Base-by-base conservation (phyloP, 352 stramenopile genomes). In the Plasmopara halstedii region DNA sequence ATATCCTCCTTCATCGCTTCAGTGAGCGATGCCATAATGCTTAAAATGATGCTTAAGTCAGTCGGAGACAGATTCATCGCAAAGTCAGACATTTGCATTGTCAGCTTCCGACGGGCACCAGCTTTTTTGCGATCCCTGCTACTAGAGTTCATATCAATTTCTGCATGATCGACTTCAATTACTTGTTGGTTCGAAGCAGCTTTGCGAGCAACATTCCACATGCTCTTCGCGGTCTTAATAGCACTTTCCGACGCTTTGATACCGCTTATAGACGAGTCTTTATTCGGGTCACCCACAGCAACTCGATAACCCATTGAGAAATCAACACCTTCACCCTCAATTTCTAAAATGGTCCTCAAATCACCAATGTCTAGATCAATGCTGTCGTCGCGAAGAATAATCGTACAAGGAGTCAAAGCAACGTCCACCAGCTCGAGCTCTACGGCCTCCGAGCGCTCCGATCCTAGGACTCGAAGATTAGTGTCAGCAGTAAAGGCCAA, bases 301-400 rank as follows among this genome's bases (percentile, higher is more conserved):
- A 94, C 46, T 45, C 68, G 66, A 53, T 94, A 94, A 6, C 71
- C 71, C 23, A 94, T 52, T 37, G 83, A 63, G 21, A 94, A 51
- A 50, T 94, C 83, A 18, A 91, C 78, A 9, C 83, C 83, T 67
- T 92, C 83, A 40, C 83, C 83, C 63, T 94, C 83, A 14, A 94
- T 64, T 36, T 94, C 83, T 50, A 94, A 34, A 35, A 94, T 89
- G 31, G 67, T 88, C 18, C 83, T 70, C 34, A 86, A 36, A 14
- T 82, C 76, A 10, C 75, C 50, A 9, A 92, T 71, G 8, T 88
- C 74, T 9, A 94, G 63, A 2, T 88, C 70, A 50, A 94, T 88
- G 3, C 57, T 73, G 39, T 94, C 65, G 8, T 76, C 64, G 10
- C 55, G 50, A 36, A 90, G 51, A 6, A 80, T 52, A 23, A 94